phyloP scores from a whole-genome alignment of 73 alveolate species.

The Blepharisma stoltei region DNA sequence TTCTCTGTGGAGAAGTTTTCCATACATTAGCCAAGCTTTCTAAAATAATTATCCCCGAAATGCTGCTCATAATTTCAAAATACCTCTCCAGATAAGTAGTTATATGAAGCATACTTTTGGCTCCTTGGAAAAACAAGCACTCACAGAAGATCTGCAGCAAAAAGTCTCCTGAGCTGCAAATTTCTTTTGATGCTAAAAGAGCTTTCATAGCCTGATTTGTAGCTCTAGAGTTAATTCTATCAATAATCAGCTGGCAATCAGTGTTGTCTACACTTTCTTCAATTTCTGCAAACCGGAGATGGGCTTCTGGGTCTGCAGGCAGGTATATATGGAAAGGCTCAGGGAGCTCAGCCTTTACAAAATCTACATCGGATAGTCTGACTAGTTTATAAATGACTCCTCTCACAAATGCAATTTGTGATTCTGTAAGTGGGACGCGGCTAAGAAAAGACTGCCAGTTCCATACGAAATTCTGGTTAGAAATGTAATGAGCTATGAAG shows the following conservation, averaged over 20 bases:
- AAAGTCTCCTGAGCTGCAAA: slow-evolving; percentile 25
- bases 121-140: slow-evolving; percentile 14
- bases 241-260: slow-evolving; percentile 12
- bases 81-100: slow-evolving; percentile 20
- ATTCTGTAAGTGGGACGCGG: not conserved
- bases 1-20: slow-evolving; percentile 24
- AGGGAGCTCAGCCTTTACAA: slow-evolving; percentile 10
- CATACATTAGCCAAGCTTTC: not conserved
- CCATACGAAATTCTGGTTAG: slow-evolving; percentile 3
- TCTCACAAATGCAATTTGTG: not conserved
- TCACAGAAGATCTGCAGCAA: slow-evolving; percentile 26
- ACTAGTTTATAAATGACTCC: not conserved
- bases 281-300: slow-evolving; percentile 6
- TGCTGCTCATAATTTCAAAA: not conserved
- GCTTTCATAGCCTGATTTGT: slow-evolving; percentile 24
- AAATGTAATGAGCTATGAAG: slow-evolving; percentile 17
- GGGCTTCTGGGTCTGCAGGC: slow-evolving; percentile 19
- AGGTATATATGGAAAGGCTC: not conserved
- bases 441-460: slow-evolving; percentile 9
- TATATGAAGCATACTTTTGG: slow-evolving; percentile 17
- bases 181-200: slow-evolving; percentile 18
- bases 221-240: slow-evolving; percentile 18
- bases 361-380: not conserved
- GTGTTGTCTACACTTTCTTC: slow-evolving; percentile 23
- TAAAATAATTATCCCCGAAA: not conserved